Evolutionary conservation across 2,329 filamentous ascomycete genomes (phyloP), one percentile per base, ranked within the genome.

Genomic region (Hawksworthiomyces lignivorus): DNA sequence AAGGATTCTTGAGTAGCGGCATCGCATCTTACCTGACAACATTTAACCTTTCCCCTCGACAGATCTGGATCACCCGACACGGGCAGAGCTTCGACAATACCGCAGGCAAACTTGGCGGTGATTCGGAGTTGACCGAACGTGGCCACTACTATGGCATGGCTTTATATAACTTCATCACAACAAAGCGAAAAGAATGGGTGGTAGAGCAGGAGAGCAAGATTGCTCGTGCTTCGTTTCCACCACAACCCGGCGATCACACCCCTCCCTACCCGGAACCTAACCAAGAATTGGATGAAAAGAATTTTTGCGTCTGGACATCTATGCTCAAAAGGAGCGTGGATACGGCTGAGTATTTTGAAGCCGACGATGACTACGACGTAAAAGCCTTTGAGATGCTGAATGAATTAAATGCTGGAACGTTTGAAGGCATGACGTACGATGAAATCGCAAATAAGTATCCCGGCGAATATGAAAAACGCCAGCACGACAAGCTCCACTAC

Each of bases 311-410:
- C 14, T 98, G 92, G 92, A 96, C 90, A 1, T 94, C 87, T 3
- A 97, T 97, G 90, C 76, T 98, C 49, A 83, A 85, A 58, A 84
- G 92, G 50, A 88, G 86, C 46, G 82, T 92, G 38, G 80, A 95
- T 57, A 94, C 89, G 1, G 88, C 84, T 0, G 80, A 92, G 50
- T 84, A 84, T 60, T 98, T 97, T 60, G 85, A 94, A 52, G 73
- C 69, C 0, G 92, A 97, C 50, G 90, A 97, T 18, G 87, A 95
- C 41, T 95, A 90, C 59, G 92, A 97, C 51, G 82, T 94, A 53
- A 98, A 98, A 68, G 86, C 94, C 52, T 95, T 90, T 87, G 85
- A 89, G 56, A 94, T 95, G 87, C 75, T 98, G 39, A 94, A 98
- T 57, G 92, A 98, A 63, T 77, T 98, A 36, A 94, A 97, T 54